Base-by-base conservation (phyloP, 345 rosid species). In the Citrus medica region DNA sequence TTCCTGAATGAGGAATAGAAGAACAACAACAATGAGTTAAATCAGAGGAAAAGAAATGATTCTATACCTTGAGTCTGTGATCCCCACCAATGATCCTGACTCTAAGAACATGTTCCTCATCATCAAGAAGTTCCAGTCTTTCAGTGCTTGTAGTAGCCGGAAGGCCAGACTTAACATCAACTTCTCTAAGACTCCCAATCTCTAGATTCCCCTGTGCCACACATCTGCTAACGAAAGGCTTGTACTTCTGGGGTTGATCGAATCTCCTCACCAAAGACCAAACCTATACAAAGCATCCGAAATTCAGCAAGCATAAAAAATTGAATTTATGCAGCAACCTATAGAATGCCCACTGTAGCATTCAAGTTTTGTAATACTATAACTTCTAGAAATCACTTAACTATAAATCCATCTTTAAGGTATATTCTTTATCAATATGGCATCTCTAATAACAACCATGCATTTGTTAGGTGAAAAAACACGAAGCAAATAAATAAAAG, bases 191-290 rank as follows among this genome's bases (percentile, higher is more conserved):
- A 59, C 94, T 93, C 51, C 97, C 97, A 77, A 91, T 91, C 85
- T 92, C 92, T 55, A 88, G 81, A 71, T 89, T 87, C 25, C 95
- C 97, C 76, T 89, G 87, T 76, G 82, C 86, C 42, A 90, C 87
- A 70, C 97, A 93, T 80, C 93, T 83, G 82, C 93, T 90, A 13
- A 93, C 79, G 24, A 93, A 93, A 8, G 95, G 97, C 76, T 93
- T 93, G 80, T 93, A 93, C 70, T 83, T 90, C 85, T 93, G 97
- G 2, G 97, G 97, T 83, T 93, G 88, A 51, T 91, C 97, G 21
- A 93, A 93, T 81, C 94, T 88, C 85, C 97, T 90, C 72, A 91
- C 95, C 62, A 91, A 78, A 25, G 95, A 93, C 97, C 95, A 93
- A 1, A 93, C 97, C 97, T 93, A 40, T 60, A 61, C 33, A 46